Percentiles rank a stretch among this genome's conserved stretches.
phyloP scores from a whole-genome alignment of 2,329 filamentous ascomycete genomes.

The Lasiodiplodia theobromae region DNA sequence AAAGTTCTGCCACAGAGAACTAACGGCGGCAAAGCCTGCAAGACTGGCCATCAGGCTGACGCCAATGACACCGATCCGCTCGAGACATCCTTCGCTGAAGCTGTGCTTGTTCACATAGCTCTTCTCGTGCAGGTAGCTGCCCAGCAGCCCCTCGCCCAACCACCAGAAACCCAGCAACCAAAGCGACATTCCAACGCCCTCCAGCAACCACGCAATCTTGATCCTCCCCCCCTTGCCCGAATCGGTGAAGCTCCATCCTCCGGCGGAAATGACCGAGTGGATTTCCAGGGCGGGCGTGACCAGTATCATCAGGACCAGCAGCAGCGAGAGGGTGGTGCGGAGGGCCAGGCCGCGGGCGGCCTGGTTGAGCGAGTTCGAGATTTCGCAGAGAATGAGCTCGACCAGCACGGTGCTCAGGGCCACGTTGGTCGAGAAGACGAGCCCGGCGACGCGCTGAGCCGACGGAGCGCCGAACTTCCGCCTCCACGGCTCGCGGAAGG shows the following conservation, averaged over 20 bases:
- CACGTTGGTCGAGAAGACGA: conserved; percentile 78
- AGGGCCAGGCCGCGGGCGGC: conserved; percentile 72
- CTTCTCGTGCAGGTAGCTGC: conserved; percentile 57
- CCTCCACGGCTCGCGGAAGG: conserved; percentile 31
- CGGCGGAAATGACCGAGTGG: conserved; percentile 65
- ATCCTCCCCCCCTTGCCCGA: conserved; percentile 62
- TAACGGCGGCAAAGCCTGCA: conserved; percentile 90
- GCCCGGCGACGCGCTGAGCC: conserved; percentile 58
- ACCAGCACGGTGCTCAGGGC: conserved; percentile 79
- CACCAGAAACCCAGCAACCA: conserved; percentile 84
- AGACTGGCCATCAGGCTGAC: conserved; percentile 86
- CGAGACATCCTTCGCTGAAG: conserved; percentile 64
- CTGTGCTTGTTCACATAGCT: conserved; percentile 52
- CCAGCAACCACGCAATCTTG: conserved; percentile 70
- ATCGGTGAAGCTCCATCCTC: conserved; percentile 65
- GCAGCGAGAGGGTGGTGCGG: conserved; percentile 70
- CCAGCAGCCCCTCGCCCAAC: conserved; percentile 69
- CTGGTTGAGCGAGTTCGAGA: conserved; percentile 75
- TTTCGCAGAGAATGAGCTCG: conserved; percentile 83
- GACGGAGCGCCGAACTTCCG: conserved; percentile 31
- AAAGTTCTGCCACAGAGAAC: conserved; percentile 85
- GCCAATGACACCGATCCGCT: conserved; percentile 81
- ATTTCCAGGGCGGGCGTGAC: conserved; percentile 82
- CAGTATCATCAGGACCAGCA: conserved; percentile 75
- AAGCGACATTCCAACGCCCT: conserved; percentile 65